phyloP scores from a whole-genome alignment of 805 yeast genomes.

The Saturnispora halmiae region DNA sequence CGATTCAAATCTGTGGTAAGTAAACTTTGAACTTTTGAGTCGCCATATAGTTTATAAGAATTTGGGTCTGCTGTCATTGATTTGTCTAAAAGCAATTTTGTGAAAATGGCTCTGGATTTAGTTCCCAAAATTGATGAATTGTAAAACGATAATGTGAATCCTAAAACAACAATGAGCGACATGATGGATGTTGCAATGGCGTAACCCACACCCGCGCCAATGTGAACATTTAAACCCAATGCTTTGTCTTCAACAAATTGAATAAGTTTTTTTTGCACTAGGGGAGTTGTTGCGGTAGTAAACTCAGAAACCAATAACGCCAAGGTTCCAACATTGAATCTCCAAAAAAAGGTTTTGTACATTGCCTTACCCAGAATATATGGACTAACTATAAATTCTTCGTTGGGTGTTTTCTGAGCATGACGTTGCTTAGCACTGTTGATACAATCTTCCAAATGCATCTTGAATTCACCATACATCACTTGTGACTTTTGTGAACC shows the following conservation, averaged over 20 bases:
- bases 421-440: slow-evolving; percentile 9
- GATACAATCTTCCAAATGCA: slow-evolving; percentile 27
- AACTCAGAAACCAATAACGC: slow-evolving; percentile 31
- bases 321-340: slow-evolving; percentile 33
- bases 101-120: slow-evolving; percentile 57
- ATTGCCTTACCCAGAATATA: slow-evolving; percentile 22
- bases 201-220: slow-evolving; percentile 65
- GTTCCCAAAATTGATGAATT: slow-evolving; percentile 56
- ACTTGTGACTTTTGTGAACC: slow-evolving; percentile 34
- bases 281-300: slow-evolving; percentile 48
- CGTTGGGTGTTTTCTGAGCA: background rate
- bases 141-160: slow-evolving; percentile 36
- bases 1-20: slow-evolving; percentile 76
- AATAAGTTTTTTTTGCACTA: slow-evolving; percentile 55
- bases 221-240: slow-evolving; percentile 31
- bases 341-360: slow-evolving; percentile 39
- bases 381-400: slow-evolving; percentile 13
- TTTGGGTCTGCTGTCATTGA: slow-evolving; percentile 50
- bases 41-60: slow-evolving; percentile 54
- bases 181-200: slow-evolving; percentile 59
- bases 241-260: slow-evolving; percentile 47
- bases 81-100: slow-evolving; percentile 59
- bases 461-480: slow-evolving; percentile 31
- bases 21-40: slow-evolving; percentile 68
- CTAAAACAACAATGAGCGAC: slow-evolving; percentile 35